Percentiles rank a stretch among this genome's conserved stretches.
Evolutionary conservation across 345 rosid genomes (phyloP).

Genomic region (Psidium friedrichsthalianum): DNA sequence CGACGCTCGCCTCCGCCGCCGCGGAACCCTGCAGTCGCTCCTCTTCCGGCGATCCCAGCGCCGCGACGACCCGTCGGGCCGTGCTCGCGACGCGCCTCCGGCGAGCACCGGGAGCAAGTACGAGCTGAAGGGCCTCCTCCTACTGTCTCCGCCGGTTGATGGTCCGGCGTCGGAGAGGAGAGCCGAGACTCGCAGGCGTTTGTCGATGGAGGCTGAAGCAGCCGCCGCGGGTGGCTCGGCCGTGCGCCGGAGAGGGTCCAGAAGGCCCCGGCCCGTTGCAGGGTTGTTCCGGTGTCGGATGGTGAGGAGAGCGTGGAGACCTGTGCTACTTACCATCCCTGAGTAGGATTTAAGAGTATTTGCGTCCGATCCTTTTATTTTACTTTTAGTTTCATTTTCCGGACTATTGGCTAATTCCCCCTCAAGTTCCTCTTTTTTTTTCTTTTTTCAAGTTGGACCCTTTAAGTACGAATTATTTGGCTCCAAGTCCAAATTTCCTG

Average conservation of each 20-base stretch:
- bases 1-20: conserved; percentile 61
- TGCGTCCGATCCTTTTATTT: neutral
- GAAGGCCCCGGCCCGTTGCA: conserved; percentile 29
- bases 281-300: conserved; percentile 43
- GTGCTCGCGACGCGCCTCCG: neutral
- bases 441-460: neutral
- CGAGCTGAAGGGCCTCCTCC: conserved; percentile 59
- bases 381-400: neutral
- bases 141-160: conserved; percentile 44
- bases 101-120: conserved; percentile 16
- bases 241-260: conserved; percentile 24
- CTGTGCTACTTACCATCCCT: conserved; percentile 61
- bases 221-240: conserved; percentile 2
- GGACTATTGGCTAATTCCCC: neutral
- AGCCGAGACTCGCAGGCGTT: conserved; percentile 10
- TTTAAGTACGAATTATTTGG: neutral
- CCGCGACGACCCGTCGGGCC: neutral
- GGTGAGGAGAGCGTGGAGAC: conserved; percentile 72
- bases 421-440: neutral
- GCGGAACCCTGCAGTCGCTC: conserved; percentile 81
- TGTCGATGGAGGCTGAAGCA: conserved; percentile 6
- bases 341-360: conserved; percentile 23
- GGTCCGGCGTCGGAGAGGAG: conserved; percentile 5
- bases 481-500: neutral
- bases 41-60: conserved; percentile 26